phyloP scores from a whole-genome alignment of 2,329 filamentous ascomycete genomes.

The Talaromyces sp. region DNA sequence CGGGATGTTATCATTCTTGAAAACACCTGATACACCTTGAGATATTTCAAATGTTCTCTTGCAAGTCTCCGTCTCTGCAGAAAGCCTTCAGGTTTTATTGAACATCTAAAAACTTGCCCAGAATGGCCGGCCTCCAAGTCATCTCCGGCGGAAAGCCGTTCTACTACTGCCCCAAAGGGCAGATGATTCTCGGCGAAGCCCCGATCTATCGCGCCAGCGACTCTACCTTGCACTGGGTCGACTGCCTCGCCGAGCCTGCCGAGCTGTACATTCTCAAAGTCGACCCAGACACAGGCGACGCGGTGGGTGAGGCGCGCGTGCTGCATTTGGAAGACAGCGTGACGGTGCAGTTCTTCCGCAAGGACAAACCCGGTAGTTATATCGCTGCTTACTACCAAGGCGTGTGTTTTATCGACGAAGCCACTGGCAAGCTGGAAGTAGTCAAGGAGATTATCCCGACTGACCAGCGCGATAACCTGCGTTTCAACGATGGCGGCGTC shows the following conservation, averaged over 20 bases:
- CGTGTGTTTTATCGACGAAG: conserved; percentile 32
- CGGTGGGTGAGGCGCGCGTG: conserved; percentile 21
- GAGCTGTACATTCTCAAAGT: conserved; percentile 30
- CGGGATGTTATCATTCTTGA: background rate
- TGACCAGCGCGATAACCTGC: conserved; percentile 19
- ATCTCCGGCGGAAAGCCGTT: conserved; percentile 13
- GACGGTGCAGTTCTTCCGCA: conserved; percentile 29
- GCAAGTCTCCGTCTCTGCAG: background rate
- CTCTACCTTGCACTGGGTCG: conserved; percentile 28
- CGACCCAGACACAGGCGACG: conserved; percentile 22
- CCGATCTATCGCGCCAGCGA: conserved; percentile 26
- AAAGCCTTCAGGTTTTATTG: no score
- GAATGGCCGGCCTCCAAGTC: conserved; percentile 10
- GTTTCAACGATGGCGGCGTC: conserved; percentile 33
- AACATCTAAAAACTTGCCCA: background rate
- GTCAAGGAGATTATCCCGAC: conserved; percentile 32
- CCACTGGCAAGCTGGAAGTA: conserved; percentile 28
- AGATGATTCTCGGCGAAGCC: conserved; percentile 25
- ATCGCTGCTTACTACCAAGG: conserved; percentile 36
- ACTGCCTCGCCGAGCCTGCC: conserved; percentile 23
- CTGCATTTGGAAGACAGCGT: conserved; percentile 29
- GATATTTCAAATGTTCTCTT: background rate
- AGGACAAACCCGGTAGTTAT: conserved; percentile 28
- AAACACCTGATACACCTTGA: no score
- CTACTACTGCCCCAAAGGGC: conserved; percentile 15